Evolutionary conservation across 257 asterid species (phyloP).

Genomic region (Anisodus tanguticus): DNA sequence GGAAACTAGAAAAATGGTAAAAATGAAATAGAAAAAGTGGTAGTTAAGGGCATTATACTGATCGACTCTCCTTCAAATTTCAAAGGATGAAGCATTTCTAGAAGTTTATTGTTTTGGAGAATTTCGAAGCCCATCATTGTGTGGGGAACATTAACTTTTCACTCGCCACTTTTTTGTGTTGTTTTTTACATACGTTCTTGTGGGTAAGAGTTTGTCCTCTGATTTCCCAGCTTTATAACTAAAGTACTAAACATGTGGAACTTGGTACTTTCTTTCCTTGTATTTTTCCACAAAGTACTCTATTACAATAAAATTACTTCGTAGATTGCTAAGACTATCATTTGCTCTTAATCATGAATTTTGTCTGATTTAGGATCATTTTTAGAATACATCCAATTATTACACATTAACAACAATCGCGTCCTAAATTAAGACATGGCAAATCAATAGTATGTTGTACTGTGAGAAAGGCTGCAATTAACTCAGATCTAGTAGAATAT

Average conservation of each 20-base stretch:
- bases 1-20: background rate
- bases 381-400: background rate
- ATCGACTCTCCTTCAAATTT: background rate
- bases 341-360: background rate
- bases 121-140: background rate
- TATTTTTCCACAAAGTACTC: background rate
- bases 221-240: background rate
- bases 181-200: background rate
- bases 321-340: background rate
- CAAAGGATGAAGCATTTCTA: conserved; percentile 6
- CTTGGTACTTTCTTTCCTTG: background rate
- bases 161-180: background rate
- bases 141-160: background rate
- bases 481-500: background rate
- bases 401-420: background rate
- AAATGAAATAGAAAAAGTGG: background rate
- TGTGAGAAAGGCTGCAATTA: background rate
- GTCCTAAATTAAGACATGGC: background rate
- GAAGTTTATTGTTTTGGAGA: background rate
- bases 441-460: background rate
- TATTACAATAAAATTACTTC: background rate
- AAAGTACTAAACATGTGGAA: background rate
- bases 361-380: background rate
- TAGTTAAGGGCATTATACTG: background rate
- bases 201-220: background rate